Base-by-base conservation (phyloP, 176 grass and related monocot genomes). In the Oropetium thomaeum region DNA sequence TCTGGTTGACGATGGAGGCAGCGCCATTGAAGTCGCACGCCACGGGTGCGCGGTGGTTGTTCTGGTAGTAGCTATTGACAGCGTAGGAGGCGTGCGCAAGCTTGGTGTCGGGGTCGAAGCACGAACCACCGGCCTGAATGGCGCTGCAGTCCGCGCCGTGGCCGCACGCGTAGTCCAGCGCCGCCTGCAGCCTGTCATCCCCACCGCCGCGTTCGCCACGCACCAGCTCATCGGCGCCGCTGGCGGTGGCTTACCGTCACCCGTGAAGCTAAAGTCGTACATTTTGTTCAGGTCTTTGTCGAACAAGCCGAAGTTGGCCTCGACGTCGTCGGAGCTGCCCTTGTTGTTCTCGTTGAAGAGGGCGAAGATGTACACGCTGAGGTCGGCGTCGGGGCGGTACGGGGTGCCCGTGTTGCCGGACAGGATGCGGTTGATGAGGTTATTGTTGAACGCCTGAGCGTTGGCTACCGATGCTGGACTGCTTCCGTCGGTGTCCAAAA, bases 271-370 rank as follows among this genome's bases (percentile, higher is more conserved):
- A 9, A 89, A 59, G 23, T 89, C 80, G 71, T 89, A 89, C 4
- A 86, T 80, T 65, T 89, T 89, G 26, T 57, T 5, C 44, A 83
- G 47, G 66, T 57, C 27, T 0, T 86, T 86, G 71, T 86, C 78
- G 86, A 93, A 93, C 26, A 93, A 8, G 15, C 90, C 90, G 41
- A 86, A 93, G 90, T 89, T 84, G 3, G 59, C 28, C 59, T 93
- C 90, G 2, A 72, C 72, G 23, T 59, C 83, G 7, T 60, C 58
- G 4, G 28, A 2, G 0, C 69, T 14, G 1, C 79, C 42, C 62
- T 93, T 93, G 54, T 70, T 62, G 66, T 93, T 83, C 65, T 93
- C 90, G 65, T 93, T 93, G 86, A 93, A 93, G 1, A 93, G 83
- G 10, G 77, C 90, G 80, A 93, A 93, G 51, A 93, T 84, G 47